phyloP scores from a whole-genome alignment of 2,329 filamentous ascomycete species.

The Diplodia sapinea region DNA sequence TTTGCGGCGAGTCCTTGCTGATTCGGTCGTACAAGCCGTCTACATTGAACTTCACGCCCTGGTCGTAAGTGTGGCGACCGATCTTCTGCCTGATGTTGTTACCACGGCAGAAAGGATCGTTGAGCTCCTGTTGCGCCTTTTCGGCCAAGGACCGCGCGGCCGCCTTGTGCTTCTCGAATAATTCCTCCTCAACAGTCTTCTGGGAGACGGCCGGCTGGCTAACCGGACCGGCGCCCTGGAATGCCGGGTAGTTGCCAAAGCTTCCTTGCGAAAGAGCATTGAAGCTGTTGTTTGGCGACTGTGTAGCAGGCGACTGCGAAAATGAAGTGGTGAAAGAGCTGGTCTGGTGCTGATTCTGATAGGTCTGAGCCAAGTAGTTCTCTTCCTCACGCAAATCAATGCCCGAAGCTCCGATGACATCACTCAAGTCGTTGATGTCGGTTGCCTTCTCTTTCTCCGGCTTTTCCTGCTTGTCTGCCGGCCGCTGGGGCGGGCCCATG shows the following conservation, averaged over 20 bases:
- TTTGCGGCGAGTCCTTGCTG: constrained; percentile 40
- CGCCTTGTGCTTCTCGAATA: constrained; percentile 69
- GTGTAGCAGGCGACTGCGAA: constrained; percentile 40
- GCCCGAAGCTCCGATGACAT: constrained; percentile 82
- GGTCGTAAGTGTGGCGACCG: constrained; percentile 63
- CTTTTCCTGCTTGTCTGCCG: constrained; percentile 58
- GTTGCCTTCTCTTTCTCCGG: constrained; percentile 67
- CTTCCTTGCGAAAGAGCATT: constrained; percentile 51
- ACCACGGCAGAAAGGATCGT: constrained; percentile 73
- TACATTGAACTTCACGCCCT: constrained; percentile 64
- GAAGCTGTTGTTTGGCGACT: constrained; percentile 54
- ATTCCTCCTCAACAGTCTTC: constrained; percentile 68
- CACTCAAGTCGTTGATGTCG: constrained; percentile 74
- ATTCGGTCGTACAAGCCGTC: constrained; percentile 57
- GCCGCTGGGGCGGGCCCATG: constrained; percentile 69
- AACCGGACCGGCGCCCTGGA: constrained; percentile 46
- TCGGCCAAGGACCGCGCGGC: constrained; percentile 67
- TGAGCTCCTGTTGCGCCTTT: constrained; percentile 70
- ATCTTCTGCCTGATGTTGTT: constrained; percentile 61
- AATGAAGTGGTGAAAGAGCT: constrained; percentile 49
- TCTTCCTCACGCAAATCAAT: constrained; percentile 89
- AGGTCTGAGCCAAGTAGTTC: constrained; percentile 74
- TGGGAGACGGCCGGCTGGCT: constrained; percentile 67
- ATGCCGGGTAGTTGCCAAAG: constrained; percentile 44
- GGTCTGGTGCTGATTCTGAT: constrained; percentile 58